Evolutionary conservation across 768 basidiomycete species (phyloP), one percentile per base, ranked within the genome.

Genomic region (Suillus plorans): DNA sequence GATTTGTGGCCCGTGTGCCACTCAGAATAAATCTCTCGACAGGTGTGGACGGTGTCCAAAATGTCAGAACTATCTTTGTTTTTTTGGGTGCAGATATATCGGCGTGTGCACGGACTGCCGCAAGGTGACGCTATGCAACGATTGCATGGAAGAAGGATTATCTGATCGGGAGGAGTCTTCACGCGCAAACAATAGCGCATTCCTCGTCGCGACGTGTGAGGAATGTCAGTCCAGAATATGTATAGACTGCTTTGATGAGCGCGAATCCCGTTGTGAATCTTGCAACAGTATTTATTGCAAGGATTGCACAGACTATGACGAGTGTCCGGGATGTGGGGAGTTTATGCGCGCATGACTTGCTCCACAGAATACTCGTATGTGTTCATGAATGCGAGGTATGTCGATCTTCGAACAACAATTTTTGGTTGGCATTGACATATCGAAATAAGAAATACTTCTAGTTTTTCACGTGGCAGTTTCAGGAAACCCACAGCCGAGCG

Each of bases 121-220:
- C 50, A 69, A 67, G 31, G 9, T 68, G 58, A 68, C 66, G 60
- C 18, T 70, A 55, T 73, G 74, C 58, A 62, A 74, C 4, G 73
- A 73, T 47, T 75, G 73, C 42, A 49, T 41, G 16, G 74, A 74
- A 61, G 72, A 72, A 64, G 72, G 75, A 5, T 18, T 55, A 3
- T 36, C 53, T 13, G 53, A 36, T 6, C 12, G 4, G 52, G 52
- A 55, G 20, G 58, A 60, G 31, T 36, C 34, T 55, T 55, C 3
- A 7, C 6, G 1, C 12, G 31, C 20, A 34, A 34, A 13, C 10
- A 55, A 53, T 31, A 20, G 53, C 12, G 20, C 12, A 36, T 20
- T 4, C 20, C 53, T 55, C 1, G 20, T 55, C 12, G 53, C 20
- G 34, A 55, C 53, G 20, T 55, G 53, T 20, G 53, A 36, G n/a